Percentiles rank a stretch among this genome's conserved stretches.
These are phyloP conservation scores for Naganishia albida DNA, from an alignment of 1,284 basidiomycete species.

Conservation along the genomic window DNA sequence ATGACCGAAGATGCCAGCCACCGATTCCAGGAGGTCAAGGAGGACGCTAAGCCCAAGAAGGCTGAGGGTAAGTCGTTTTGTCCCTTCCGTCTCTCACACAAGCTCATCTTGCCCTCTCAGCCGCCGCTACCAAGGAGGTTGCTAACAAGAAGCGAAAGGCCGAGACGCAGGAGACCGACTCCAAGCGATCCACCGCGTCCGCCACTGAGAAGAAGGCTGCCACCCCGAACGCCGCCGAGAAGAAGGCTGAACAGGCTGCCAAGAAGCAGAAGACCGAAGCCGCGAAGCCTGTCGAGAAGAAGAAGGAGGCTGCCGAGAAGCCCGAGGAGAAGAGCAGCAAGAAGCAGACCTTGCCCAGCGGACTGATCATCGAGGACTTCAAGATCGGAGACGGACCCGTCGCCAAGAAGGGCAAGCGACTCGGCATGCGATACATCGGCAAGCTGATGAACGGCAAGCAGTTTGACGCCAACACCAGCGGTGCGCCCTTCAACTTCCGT, in stretches of 20 bases:
- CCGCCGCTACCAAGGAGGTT: conserved; percentile 57
- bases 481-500: conserved; percentile 84
- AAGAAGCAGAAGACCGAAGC: conserved; percentile 53
- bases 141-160: conserved; percentile 64
- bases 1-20: conserved; percentile 54
- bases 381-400: conserved; percentile 76
- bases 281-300: conserved; percentile 37
- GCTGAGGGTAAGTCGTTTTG: conserved; percentile 34
- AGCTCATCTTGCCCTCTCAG: conserved; percentile 29
- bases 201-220: conserved; percentile 65
- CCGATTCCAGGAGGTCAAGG: conserved; percentile 65
- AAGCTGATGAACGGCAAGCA: conserved; percentile 81
- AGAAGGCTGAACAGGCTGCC: conserved; percentile 43
- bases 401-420: conserved; percentile 81
- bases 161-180: conserved; percentile 47
- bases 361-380: conserved; percentile 75
- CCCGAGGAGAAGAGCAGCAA: conserved; percentile 33
- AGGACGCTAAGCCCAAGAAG: conserved; percentile 50
- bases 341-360: conserved; percentile 47
- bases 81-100: conserved; percentile 30
- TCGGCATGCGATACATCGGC: conserved; percentile 70
- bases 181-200: conserved; percentile 43
- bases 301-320: conserved; percentile 29
- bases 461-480: conserved; percentile 86
- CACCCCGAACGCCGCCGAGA: conserved; percentile 57